These are phyloP conservation scores for Pittosporum tobira DNA, from an alignment of 129 eudicot species.

Conservation along the genomic window DNA sequence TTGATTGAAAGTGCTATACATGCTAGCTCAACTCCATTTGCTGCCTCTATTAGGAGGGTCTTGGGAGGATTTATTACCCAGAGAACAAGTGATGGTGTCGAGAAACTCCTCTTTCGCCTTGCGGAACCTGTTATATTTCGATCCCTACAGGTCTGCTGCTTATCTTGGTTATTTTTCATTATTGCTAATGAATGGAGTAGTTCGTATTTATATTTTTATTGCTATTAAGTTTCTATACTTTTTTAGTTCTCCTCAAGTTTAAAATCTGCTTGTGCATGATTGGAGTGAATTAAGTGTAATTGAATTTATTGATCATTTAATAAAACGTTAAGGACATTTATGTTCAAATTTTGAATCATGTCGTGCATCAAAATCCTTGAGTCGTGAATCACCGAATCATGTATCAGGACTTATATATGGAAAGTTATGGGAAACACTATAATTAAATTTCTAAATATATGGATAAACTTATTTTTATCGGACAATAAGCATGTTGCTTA, in stretches of 20 bases:
- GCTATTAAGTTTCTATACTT: neutral
- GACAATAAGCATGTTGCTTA: too few relatives aligned
- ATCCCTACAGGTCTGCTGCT: slow-evolving; percentile 74
- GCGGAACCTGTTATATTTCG: slow-evolving; percentile 94
- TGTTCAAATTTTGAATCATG: too few relatives aligned
- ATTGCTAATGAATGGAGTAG: neutral
- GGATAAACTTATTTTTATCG: too few relatives aligned
- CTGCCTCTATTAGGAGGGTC: slow-evolving; percentile 70
- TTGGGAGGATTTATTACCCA: slow-evolving; percentile 67
- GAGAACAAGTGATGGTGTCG: slow-evolving; percentile 80
- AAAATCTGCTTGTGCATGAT: neutral
- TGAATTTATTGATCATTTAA: neutral
- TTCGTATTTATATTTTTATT: neutral
- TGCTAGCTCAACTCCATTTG: slow-evolving; percentile 51
- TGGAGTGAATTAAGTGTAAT: too few relatives aligned
- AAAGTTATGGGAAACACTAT: too few relatives aligned
- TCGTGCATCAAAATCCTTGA: too few relatives aligned
- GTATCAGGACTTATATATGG: too few relatives aligned
- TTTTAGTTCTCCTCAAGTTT: neutral
- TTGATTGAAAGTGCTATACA: slow-evolving; percentile 70
- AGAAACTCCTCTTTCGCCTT: slow-evolving; percentile 69
- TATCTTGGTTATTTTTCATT: neutral
- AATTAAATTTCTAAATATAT: too few relatives aligned
- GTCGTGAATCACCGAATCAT: too few relatives aligned
- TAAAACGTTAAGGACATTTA: too few relatives aligned